phyloP scores from a whole-genome alignment of 306 rosid genomes.

The Cicer pinnatifidum region DNA sequence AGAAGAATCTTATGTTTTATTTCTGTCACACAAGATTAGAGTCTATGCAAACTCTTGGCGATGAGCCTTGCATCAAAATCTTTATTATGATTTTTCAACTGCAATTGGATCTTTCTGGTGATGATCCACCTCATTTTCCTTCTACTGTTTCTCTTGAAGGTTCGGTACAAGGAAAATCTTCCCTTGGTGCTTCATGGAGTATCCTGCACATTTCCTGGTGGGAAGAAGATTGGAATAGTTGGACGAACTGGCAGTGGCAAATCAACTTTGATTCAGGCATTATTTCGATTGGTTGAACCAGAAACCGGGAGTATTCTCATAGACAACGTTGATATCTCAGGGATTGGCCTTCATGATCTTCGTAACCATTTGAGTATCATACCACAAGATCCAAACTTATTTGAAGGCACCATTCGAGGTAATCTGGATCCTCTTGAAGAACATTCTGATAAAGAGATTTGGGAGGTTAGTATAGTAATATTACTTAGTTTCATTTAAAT shows the following conservation, averaged over 20 bases:
- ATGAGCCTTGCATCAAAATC: neutral
- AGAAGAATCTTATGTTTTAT: neutral
- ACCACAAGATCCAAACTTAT: conserved; percentile 95
- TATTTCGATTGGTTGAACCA: conserved; percentile 89
- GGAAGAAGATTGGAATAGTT: conserved; percentile 91
- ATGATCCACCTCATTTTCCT: neutral
- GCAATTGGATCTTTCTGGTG: conserved; percentile 18
- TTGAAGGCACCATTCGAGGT: conserved; percentile 88
- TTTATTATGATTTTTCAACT: conserved; percentile 26
- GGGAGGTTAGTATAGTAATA: conserved; percentile 66
- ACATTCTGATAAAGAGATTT: conserved; percentile 80
- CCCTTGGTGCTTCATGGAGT: conserved; percentile 86
- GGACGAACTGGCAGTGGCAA: conserved; percentile 98
- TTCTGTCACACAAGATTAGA: conserved; percentile 9
- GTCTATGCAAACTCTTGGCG: conserved; percentile 23
- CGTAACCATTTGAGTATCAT: conserved; percentile 88
- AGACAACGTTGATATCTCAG: conserved; percentile 76
- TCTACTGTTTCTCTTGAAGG: conserved; percentile 49
- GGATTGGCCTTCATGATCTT: conserved; percentile 89
- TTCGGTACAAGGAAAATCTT: conserved; percentile 93
- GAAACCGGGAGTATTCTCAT: conserved; percentile 73
- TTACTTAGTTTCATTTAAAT: conserved; percentile 27
- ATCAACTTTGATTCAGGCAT: conserved; percentile 92
- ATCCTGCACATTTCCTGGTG: conserved; percentile 86
- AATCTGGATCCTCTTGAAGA: conserved; percentile 92